These are phyloP conservation scores for Rhodotorula sp. DNA, from an alignment of 1,284 basidiomycete species.

Conservation along the genomic window DNA sequence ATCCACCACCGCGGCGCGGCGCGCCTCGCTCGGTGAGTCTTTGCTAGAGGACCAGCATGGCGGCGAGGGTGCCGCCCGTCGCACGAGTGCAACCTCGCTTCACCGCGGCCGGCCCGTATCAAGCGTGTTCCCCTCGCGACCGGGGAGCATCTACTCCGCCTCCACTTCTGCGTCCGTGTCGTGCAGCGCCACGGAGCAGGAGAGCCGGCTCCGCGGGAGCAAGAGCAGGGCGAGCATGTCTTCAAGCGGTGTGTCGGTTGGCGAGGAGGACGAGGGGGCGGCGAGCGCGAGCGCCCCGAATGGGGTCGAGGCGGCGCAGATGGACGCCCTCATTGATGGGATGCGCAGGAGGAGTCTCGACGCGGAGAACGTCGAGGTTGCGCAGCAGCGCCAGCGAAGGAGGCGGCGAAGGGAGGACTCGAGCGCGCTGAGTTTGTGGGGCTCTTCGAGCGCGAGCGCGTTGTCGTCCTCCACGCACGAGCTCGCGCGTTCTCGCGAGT, in stretches of 20 bases:
- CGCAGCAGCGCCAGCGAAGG: background rate
- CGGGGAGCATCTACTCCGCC: background rate
- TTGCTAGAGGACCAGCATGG: background rate
- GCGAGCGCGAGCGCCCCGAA: background rate
- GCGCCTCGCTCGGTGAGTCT: background rate
- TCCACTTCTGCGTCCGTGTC: no score
- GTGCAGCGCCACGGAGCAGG: no score
- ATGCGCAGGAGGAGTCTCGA: background rate
- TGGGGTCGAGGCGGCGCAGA: background rate
- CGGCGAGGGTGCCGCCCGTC: background rate
- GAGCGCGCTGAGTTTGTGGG: conserved; percentile 1
- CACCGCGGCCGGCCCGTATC: conserved; percentile 5
- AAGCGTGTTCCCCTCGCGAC: conserved; percentile 5
- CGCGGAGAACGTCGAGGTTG: background rate
- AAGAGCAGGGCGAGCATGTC: no score
- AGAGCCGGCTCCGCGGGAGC: no score
- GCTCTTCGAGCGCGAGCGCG: background rate
- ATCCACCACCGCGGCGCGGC: background rate
- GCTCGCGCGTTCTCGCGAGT: background rate
- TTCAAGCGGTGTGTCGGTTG: background rate
- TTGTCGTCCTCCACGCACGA: no score
- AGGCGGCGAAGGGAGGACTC: conserved; percentile 8
- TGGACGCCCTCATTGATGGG: conserved; percentile 22
- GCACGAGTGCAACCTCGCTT: background rate
- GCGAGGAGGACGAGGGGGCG: background rate